phyloP scores from a whole-genome alignment of 2,329 filamentous ascomycete species.

The Calonectria ilicicola region DNA sequence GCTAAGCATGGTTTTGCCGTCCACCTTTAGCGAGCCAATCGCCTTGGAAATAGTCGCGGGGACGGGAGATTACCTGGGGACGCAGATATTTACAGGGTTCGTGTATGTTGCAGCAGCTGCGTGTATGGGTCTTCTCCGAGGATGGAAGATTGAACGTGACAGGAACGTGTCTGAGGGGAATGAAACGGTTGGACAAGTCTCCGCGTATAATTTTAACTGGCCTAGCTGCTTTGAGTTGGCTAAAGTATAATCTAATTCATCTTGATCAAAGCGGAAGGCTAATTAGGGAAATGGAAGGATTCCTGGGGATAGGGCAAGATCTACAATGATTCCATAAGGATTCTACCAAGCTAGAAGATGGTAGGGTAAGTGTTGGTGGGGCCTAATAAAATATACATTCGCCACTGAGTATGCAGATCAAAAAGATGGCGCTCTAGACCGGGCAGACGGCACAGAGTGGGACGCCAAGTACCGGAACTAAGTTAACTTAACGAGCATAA shows the following conservation, averaged over 20 bases:
- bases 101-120: conserved; percentile 67
- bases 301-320: too few relatives aligned
- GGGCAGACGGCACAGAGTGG: too few relatives aligned
- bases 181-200: neutral
- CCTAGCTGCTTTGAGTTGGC: neutral
- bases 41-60: conserved; percentile 65
- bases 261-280: neutral
- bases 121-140: conserved; percentile 48
- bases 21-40: conserved; percentile 76
- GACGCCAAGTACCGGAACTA: too few relatives aligned
- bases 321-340: too few relatives aligned
- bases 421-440: too few relatives aligned
- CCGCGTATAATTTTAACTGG: neutral
- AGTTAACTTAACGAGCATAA: too few relatives aligned
- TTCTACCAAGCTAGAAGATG: too few relatives aligned
- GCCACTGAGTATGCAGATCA: too few relatives aligned
- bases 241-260: neutral
- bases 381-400: too few relatives aligned
- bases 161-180: neutral
- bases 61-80: conserved; percentile 61
- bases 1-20: conserved; percentile 77
- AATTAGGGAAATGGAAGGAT: neutral
- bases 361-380: too few relatives aligned
- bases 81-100: conserved; percentile 70
- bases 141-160: conserved; percentile 50